These are phyloP conservation scores for Talaromyces nanjingensis DNA, from an alignment of 495 filamentous ascomycete genomes.

Conservation along the genomic window DNA sequence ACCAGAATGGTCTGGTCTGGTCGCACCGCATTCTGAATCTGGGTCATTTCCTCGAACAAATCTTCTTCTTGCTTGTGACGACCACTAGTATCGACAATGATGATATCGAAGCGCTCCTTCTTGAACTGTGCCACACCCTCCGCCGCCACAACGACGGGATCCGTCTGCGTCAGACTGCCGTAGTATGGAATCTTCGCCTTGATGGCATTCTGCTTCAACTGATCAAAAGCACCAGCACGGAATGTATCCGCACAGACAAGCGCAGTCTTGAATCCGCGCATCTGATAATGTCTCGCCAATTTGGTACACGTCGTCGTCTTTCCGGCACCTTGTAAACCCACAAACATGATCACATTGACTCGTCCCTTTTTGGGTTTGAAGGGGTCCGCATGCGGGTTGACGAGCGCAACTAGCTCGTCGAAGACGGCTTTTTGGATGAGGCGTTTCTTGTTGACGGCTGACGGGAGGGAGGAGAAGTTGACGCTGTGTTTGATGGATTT, in stretches of 20 bases:
- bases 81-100: constrained; percentile 96
- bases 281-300: constrained; percentile 89
- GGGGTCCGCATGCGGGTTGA: constrained; percentile 90
- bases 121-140: constrained; percentile 99
- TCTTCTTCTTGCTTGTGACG: constrained; percentile 91
- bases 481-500: constrained; percentile 87
- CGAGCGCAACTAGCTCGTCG: constrained; percentile 90
- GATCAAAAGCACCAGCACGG: constrained; percentile 95
- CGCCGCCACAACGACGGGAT: constrained; percentile 83
- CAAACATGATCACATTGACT: constrained; percentile 97
- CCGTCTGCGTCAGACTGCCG: constrained; percentile 89
- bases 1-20: constrained; percentile 99
- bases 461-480: constrained; percentile 85
- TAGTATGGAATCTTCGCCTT: constrained; percentile 99
- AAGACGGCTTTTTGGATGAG: constrained; percentile 97
- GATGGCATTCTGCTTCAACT: constrained; percentile 97
- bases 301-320: constrained; percentile 99
- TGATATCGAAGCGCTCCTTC: constrained; percentile 96
- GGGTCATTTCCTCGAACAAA: constrained; percentile 95
- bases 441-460: constrained; percentile 93
- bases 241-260: constrained; percentile 98
- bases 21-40: constrained; percentile 85
- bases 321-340: constrained; percentile 91
- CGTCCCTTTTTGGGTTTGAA: constrained; percentile 98
- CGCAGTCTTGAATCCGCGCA: constrained; percentile 86